Percentiles rank a stretch among this genome's conserved stretches.
Evolutionary conservation across 1,284 basidiomycete genomes (phyloP).

Genomic region (Ceratobasidium sp.): DNA sequence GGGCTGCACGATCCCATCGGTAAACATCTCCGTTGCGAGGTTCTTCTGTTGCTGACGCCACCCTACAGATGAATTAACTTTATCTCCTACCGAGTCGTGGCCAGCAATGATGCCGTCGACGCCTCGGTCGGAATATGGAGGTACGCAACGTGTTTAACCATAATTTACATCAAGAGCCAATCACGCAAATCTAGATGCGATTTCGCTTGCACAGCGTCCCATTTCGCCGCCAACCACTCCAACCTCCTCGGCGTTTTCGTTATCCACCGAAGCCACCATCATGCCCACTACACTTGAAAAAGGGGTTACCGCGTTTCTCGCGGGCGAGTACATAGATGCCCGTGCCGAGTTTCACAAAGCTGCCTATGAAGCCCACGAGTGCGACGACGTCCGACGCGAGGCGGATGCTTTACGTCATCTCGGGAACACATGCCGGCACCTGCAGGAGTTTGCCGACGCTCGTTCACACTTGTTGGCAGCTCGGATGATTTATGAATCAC

Average conservation of each 20-base stretch:
- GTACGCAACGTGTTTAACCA: neutral
- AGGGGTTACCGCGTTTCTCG: constrained; percentile 7
- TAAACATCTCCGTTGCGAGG: neutral
- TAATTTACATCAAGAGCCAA: neutral
- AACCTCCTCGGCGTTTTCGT: neutral
- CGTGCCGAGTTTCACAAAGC: constrained; percentile 10
- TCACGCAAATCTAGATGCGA: neutral
- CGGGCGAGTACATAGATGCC: constrained; percentile 8
- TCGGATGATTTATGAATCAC: constrained; percentile 7
- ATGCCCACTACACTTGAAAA: constrained; percentile 8
- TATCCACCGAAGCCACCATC: constrained; percentile 2
- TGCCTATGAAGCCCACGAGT: constrained; percentile 5
- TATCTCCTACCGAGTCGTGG: neutral
- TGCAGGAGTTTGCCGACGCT: constrained; percentile 7
- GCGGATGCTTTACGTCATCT: constrained; percentile 27
- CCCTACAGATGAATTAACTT: neutral
- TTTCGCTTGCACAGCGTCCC: neutral
- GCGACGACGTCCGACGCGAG: constrained; percentile 1
- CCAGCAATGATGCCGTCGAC: neutral
- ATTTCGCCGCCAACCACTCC: neutral
- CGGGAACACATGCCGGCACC: constrained; percentile 16
- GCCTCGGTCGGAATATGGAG: neutral
- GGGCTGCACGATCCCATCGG: neutral
- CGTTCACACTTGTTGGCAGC: constrained; percentile 19
- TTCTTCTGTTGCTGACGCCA: neutral